Percentiles rank a stretch among this genome's conserved stretches.
phyloP scores from a whole-genome alignment of 768 basidiomycete species.

The Boletus reticulatus region DNA sequence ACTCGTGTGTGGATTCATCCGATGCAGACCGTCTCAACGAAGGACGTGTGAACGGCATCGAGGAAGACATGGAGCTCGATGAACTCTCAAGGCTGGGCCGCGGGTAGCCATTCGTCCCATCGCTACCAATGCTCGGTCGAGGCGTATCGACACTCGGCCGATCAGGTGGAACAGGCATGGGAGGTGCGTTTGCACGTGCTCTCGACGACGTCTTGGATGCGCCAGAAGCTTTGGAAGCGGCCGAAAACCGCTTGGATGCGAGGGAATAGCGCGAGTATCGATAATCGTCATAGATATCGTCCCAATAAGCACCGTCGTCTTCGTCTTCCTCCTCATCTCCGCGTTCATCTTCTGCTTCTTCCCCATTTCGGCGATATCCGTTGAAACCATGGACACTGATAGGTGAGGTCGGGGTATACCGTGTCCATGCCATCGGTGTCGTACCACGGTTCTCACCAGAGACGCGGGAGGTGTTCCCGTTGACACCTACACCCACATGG shows the following conservation, averaged over 20 bases:
- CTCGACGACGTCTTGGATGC: slow-evolving; percentile 28
- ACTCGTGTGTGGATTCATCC: slow-evolving; percentile 21
- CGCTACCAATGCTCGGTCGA: slow-evolving; percentile 23
- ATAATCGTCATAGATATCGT: slow-evolving; percentile 83
- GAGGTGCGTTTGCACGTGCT: slow-evolving; percentile 22
- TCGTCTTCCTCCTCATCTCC: slow-evolving; percentile 22
- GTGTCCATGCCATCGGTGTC: slow-evolving; percentile 27
- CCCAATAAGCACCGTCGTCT: slow-evolving; percentile 50
- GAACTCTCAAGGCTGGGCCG: slow-evolving; percentile 29
- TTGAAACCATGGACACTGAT: slow-evolving; percentile 1
- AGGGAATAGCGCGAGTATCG: slow-evolving; percentile 65
- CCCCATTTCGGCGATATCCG: background rate
- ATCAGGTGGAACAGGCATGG: slow-evolving; percentile 26
- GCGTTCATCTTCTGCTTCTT: slow-evolving; percentile 7
- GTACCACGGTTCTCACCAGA: slow-evolving; percentile 1
- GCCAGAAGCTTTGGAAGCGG: slow-evolving; percentile 20
- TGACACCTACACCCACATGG: background rate
- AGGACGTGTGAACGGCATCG: slow-evolving; percentile 17
- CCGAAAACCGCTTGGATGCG: slow-evolving; percentile 30
- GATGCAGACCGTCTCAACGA: slow-evolving; percentile 22
- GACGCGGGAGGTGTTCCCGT: slow-evolving; percentile 1
- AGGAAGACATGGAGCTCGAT: slow-evolving; percentile 15
- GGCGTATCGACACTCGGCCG: slow-evolving; percentile 13
- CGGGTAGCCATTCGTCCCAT: slow-evolving; percentile 12
- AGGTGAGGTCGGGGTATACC: slow-evolving; percentile 28